Base-by-base conservation (phyloP, 1,139 yeast species). In the Lodderomyces margitis region DNA sequence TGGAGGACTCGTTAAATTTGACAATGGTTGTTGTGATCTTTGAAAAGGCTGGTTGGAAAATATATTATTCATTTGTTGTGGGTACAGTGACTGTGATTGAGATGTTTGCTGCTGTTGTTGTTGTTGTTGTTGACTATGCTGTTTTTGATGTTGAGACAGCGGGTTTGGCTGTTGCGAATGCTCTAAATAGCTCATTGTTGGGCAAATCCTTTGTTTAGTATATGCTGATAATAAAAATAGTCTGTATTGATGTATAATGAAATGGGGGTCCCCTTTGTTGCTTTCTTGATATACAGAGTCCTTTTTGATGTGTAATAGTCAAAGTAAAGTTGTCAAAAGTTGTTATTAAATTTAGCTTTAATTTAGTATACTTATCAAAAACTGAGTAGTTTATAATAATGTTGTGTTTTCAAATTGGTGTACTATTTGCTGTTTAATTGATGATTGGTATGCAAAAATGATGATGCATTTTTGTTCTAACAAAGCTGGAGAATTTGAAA, bases 51-150 rank as follows among this genome's bases (percentile, higher is more conserved):
- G 25, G 16, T 24, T 33, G 8, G 36, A 3, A 24, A 25, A 23
- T 11, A 37, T 35, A 27, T 34, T 30, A 9, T 21, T 30, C 30
- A 35, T 21, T 17, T 34, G 38, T n/a, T 35, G 44, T 21, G 38
- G 33, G 23, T 37, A 30, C 28, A 17, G 39, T 9, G 33, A 15
- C 14, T 25, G 39, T 12, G 35, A 30, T 23, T 41, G 40, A 17
- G 24, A 5, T 34, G 27, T 10, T 12, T 28, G 32, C 25, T 23
- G 25, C 25, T 23, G 25, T 23, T 23, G 25, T 23, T 23, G 25
- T 11, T 23, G 15, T 21, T 32, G 35, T 21, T 32, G 35, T 14
- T 32, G 35, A 4, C n/a, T n/a, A 20, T 10, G 35, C 24, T 5
- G 35, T 16, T 19, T 14, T 19, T 19, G 35, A 20, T 32, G 35